Evolutionary conservation across 2,329 filamentous ascomycete species (phyloP).

Genomic region (Microdochium nivale): DNA sequence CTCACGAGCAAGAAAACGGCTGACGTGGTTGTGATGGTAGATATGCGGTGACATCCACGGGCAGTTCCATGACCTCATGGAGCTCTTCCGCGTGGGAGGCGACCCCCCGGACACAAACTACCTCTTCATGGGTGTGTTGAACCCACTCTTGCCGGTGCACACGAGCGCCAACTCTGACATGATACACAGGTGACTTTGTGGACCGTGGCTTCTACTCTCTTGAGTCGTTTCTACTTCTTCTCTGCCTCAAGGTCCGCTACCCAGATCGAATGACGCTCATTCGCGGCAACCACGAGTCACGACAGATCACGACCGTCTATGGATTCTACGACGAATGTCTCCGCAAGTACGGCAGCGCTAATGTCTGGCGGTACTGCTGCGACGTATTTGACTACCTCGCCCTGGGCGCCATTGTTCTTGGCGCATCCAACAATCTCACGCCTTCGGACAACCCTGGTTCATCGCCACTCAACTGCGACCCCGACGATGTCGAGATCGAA

Average conservation of each 20-base stretch:
- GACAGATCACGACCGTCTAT: slow-evolving; percentile 95
- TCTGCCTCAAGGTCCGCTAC: slow-evolving; percentile 95
- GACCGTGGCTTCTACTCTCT: slow-evolving; percentile 97
- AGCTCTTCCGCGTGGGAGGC: slow-evolving; percentile 86
- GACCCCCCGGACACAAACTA: slow-evolving; percentile 95
- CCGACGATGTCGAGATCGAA: slow-evolving; percentile 79
- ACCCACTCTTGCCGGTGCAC: neutral
- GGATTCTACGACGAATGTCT: slow-evolving; percentile 98
- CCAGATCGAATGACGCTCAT: slow-evolving; percentile 96
- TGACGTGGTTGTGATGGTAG: slow-evolving; percentile 25
- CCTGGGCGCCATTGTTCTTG: slow-evolving; percentile 82
- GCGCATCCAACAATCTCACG: slow-evolving; percentile 61
- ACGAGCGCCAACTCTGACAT: slow-evolving; percentile 1
- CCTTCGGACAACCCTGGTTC: slow-evolving; percentile 36
- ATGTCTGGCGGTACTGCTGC: slow-evolving; percentile 95
- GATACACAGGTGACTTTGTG: slow-evolving; percentile 75
- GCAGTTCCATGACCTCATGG: slow-evolving; percentile 95
- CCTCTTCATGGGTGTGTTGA: slow-evolving; percentile 75
- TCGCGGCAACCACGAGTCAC: slow-evolving; percentile 89
- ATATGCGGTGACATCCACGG: slow-evolving; percentile 97
- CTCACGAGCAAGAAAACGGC: neutral
- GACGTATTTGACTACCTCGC: slow-evolving; percentile 97
- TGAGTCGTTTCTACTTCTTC: slow-evolving; percentile 89
- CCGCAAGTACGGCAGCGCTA: slow-evolving; percentile 91
- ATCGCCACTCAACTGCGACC: slow-evolving; percentile 41